phyloP scores from a whole-genome alignment of 108 stramenopile genomes.

The Pseudonitzschia multiseries region DNA sequence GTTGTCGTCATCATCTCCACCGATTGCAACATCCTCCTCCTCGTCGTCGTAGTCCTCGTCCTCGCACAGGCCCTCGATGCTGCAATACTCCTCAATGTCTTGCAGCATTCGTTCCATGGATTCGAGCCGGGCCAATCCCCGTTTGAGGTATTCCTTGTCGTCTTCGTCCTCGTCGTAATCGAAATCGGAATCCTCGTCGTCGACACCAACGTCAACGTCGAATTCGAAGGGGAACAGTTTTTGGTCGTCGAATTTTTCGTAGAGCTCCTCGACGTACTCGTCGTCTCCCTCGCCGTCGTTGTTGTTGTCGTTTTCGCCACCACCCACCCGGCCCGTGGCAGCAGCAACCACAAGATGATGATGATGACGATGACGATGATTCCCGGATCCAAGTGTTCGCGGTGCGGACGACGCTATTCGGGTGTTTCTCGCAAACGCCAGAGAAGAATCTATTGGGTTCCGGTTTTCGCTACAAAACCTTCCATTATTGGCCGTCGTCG shows the following conservation, averaged over 20 bases:
- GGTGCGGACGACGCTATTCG: too few relatives aligned
- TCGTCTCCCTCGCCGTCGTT: background rate
- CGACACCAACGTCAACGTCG: too few relatives aligned
- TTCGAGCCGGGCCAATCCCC: constrained; percentile 32
- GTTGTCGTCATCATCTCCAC: constrained; percentile 14
- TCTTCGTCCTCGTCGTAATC: constrained; percentile 22
- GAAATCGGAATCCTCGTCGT: background rate
- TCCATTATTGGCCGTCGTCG: too few relatives aligned
- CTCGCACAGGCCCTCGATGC: constrained; percentile 22
- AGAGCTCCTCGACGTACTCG: background rate
- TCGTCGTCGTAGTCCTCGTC: constrained; percentile 30
- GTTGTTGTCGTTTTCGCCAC: background rate
- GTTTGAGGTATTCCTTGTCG: constrained; percentile 15
- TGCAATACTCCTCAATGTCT: constrained; percentile 33
- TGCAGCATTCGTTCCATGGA: constrained; percentile 41
- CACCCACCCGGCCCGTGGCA: background rate
- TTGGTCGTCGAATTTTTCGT: background rate
- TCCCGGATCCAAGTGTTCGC: too few relatives aligned
- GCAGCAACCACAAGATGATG: too few relatives aligned
- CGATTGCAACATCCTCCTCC: background rate
- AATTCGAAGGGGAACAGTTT: background rate
- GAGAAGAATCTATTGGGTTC: background rate
- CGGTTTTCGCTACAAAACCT: background rate
- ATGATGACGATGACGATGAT: too few relatives aligned
- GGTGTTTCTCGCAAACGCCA: background rate